Evolutionary conservation across 176 grass and related monocot genomes (phyloP).

Genomic region (Echinochloa phyllopogon): DNA sequence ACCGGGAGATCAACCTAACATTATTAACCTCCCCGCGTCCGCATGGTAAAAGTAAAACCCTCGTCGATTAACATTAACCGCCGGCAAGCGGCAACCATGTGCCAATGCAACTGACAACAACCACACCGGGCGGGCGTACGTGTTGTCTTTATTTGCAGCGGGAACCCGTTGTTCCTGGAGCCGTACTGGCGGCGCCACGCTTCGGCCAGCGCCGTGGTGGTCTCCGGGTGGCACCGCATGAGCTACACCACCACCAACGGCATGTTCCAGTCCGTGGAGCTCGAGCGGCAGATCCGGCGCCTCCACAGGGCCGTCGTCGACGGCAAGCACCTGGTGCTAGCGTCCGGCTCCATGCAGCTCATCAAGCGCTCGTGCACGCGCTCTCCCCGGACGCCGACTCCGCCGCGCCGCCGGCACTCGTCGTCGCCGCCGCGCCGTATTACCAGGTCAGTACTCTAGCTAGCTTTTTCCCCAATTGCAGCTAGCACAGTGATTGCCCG

Average conservation of each 20-base stretch:
- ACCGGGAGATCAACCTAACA: no score
- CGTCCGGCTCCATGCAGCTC: conserved; percentile 51
- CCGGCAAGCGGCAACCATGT: no score
- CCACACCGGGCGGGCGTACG: no score
- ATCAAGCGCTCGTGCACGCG: conserved; percentile 72
- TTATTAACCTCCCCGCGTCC: no score
- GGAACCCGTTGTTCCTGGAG: conserved; percentile 78
- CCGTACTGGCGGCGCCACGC: conserved; percentile 78
- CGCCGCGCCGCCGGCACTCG: conserved; percentile 40
- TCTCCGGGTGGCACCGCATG: conserved; percentile 84
- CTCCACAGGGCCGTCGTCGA: conserved; percentile 58
- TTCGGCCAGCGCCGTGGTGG: conserved; percentile 52
- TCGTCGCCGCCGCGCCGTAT: background rate
- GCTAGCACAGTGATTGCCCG: no score
- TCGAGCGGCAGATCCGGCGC: conserved; percentile 56
- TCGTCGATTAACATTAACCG: no score
- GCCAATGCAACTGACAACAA: no score
- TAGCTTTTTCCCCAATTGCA: no score
- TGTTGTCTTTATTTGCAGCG: no score
- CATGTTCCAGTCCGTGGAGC: conserved; percentile 57
- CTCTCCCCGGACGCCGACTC: conserved; percentile 47
- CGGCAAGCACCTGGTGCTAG: conserved; percentile 68
- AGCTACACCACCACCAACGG: conserved; percentile 48
- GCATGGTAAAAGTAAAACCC: no score
- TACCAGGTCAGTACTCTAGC: no score